phyloP scores from a whole-genome alignment of 371 early-diverging fungal genomes.

The Saksenaea vasiformis region DNA sequence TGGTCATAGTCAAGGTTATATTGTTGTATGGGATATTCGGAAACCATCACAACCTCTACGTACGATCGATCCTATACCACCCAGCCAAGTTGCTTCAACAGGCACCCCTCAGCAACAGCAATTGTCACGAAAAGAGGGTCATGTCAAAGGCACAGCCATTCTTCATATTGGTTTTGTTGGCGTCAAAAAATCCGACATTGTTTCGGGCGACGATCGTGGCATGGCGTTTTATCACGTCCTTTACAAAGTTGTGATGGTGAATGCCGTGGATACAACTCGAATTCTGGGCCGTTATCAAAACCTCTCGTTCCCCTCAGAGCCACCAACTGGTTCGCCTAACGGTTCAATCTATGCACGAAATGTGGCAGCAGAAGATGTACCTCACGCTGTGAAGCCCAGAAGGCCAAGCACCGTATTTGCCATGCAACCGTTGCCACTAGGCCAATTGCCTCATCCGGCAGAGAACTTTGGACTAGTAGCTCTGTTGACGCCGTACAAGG shows the following conservation, averaged over 20 bases:
- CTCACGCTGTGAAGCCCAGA: conserved; percentile 19
- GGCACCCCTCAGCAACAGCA: conserved; percentile 32
- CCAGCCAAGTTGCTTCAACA: conserved; percentile 19
- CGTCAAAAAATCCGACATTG: conserved; percentile 63
- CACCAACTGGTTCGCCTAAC: conserved; percentile 13
- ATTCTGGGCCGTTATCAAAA: conserved; percentile 70
- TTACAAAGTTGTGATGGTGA: conserved; percentile 70
- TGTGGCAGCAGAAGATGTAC: conserved; percentile 11
- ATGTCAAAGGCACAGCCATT: conserved; percentile 68
- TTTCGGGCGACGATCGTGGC: conserved; percentile 77
- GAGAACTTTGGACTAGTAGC: conserved; percentile 76
- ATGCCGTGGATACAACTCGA: conserved; percentile 66
- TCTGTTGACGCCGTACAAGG: conserved; percentile 74
- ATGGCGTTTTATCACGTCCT: conserved; percentile 76
- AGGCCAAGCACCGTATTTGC: conserved; percentile 69
- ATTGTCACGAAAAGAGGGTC: conserved; percentile 62
- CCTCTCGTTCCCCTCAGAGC: conserved; percentile 34
- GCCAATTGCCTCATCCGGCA: conserved; percentile 61
- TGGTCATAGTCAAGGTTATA: conserved; percentile 74
- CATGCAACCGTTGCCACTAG: conserved; percentile 67
- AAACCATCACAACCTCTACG: conserved; percentile 51
- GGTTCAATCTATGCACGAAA: conserved; percentile 1
- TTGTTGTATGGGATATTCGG: conserved; percentile 74
- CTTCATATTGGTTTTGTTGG: conserved; percentile 74
- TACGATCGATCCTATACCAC: conserved; percentile 55